Percentiles rank a stretch among this genome's conserved stretches.
Evolutionary conservation across 2,329 filamentous ascomycete species (phyloP).

Genomic region (Penicillium hordei): DNA sequence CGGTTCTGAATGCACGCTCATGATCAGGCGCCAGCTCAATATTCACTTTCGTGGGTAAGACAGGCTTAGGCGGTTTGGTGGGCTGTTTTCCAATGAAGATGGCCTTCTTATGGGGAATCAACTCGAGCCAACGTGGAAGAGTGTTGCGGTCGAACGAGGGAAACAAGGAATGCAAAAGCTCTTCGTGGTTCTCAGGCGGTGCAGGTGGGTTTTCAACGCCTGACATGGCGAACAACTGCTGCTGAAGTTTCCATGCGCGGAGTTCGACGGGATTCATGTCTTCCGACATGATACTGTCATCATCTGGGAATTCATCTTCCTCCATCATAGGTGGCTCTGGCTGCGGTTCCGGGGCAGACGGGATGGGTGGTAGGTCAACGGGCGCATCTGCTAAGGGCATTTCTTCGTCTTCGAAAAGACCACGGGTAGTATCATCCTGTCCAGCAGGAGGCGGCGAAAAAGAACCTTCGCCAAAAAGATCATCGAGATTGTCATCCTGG

Average conservation of each 20-base stretch:
- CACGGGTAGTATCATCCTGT: conserved; percentile 32
- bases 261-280: conserved; percentile 45
- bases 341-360: conserved; percentile 20
- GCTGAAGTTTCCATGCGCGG: conserved; percentile 48
- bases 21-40: conserved; percentile 84
- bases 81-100: conserved; percentile 77
- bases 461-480: conserved; percentile 49
- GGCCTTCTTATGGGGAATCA: conserved; percentile 78
- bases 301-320: conserved; percentile 27
- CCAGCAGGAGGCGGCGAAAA: conserved; percentile 35
- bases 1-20: conserved; percentile 80
- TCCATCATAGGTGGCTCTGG: conserved; percentile 30
- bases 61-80: conserved; percentile 72
- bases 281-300: conserved; percentile 32
- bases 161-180: conserved; percentile 76
- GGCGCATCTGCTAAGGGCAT: conserved; percentile 18
- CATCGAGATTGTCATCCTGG: conserved; percentile 46
- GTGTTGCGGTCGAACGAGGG: conserved; percentile 76
- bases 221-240: conserved; percentile 48
- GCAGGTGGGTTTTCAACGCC: conserved; percentile 63
- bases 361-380: conserved; percentile 21
- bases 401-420: conserved; percentile 36
- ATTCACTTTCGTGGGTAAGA: conserved; percentile 83
- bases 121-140: conserved; percentile 74
- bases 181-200: conserved; percentile 69